A percentile compares a stretch with the other conserved stretches of the same genome.
Evolutionary conservation across 805 yeast genomes (phyloP).

Genomic region (Trichomonascus vanleenenianus): DNA sequence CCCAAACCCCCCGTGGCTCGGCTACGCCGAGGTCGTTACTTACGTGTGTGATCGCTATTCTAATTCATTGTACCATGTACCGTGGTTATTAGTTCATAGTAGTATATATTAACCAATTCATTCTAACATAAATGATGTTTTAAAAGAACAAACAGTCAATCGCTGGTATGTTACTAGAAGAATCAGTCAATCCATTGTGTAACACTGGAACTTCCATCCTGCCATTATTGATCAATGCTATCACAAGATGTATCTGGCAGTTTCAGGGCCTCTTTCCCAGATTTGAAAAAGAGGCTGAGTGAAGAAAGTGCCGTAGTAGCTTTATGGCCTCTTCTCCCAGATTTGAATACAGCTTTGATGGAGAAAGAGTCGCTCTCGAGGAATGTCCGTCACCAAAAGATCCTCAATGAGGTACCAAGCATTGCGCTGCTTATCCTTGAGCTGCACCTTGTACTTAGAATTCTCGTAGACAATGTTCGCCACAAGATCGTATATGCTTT

Average conservation of each 20-base stretch:
- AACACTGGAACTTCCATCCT: too few relatives aligned
- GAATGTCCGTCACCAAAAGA: slow-evolving; percentile 38
- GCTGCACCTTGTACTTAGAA: slow-evolving; percentile 43
- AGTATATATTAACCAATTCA: too few relatives aligned
- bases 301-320: slow-evolving; percentile 45
- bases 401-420: slow-evolving; percentile 58
- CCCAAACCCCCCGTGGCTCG: not conserved
- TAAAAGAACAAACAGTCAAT: too few relatives aligned
- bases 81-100: too few relatives aligned
- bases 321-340: slow-evolving; percentile 40
- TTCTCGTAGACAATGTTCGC: slow-evolving; percentile 41
- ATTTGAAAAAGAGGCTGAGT: slow-evolving; percentile 57
- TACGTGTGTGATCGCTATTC: too few relatives aligned
- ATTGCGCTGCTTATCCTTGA: slow-evolving; percentile 32
- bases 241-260: too few relatives aligned
- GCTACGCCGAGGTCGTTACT: not conserved
- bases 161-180: too few relatives aligned
- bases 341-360: slow-evolving; percentile 59
- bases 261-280: slow-evolving; percentile 37
- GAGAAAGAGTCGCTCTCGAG: slow-evolving; percentile 53
- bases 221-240: too few relatives aligned
- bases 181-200: too few relatives aligned
- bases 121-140: too few relatives aligned
- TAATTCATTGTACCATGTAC: too few relatives aligned
- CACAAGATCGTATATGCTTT: slow-evolving; percentile 39